Evolutionary conservation across 306 rosid genomes (phyloP).

Genomic region (Lathyrus tuberosus): DNA sequence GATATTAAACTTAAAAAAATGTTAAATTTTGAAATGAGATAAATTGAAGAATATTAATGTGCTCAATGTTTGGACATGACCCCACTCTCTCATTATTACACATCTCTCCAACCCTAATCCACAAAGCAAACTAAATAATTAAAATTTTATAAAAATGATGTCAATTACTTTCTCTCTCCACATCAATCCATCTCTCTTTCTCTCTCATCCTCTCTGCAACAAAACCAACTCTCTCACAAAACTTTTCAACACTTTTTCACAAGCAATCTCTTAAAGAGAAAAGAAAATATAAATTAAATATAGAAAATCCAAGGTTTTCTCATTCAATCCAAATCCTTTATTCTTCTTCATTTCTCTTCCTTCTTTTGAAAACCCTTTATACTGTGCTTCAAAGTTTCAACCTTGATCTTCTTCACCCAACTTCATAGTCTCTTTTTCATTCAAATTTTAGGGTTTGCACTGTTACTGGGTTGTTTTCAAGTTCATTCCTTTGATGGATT

Average conservation of each 20-base stretch:
- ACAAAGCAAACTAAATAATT: conserved; percentile 33
- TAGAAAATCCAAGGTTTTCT: conserved; percentile 40
- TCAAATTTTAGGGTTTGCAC: conserved; percentile 45
- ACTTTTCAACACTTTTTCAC: conserved; percentile 62
- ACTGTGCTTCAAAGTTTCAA: conserved; percentile 41
- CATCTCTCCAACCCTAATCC: conserved; percentile 42
- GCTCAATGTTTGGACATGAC: neutral
- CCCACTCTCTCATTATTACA: conserved; percentile 40
- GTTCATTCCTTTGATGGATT: conserved; percentile 38
- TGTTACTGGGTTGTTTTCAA: conserved; percentile 27
- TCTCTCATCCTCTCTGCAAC: conserved; percentile 38
- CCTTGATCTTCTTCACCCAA: conserved; percentile 34
- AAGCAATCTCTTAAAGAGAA: conserved; percentile 49
- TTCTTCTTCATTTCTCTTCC: conserved; percentile 31
- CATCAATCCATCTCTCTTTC: conserved; percentile 25
- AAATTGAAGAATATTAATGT: no score
- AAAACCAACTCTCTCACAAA: conserved; percentile 29
- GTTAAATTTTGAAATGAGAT: no score
- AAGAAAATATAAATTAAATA: neutral
- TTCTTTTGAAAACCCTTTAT: conserved; percentile 38
- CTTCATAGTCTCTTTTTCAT: neutral
- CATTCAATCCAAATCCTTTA: conserved; percentile 43
- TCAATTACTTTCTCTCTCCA: conserved; percentile 15
- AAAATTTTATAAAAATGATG: conserved; percentile 27
- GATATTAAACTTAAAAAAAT: no score